phyloP scores from a whole-genome alignment of 495 filamentous ascomycete species.

The Monascus purpureus region DNA sequence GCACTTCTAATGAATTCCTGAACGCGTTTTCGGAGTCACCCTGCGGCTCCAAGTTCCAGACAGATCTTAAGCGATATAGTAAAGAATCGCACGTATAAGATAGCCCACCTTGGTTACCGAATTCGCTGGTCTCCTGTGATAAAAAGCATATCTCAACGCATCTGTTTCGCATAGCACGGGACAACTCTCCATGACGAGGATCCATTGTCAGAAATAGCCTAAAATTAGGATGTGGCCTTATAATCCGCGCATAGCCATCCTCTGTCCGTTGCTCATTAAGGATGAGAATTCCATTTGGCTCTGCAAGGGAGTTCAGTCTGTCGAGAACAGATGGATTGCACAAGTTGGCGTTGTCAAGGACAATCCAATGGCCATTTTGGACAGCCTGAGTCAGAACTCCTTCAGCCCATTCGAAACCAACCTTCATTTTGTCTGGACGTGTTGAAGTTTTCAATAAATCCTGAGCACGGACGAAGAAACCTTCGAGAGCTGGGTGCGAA shows the following conservation, averaged over 20 bases:
- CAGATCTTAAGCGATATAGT: slow-evolving; percentile 34
- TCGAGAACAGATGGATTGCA: slow-evolving; percentile 93
- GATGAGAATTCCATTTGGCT: slow-evolving; percentile 73
- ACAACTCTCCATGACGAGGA: slow-evolving; percentile 83
- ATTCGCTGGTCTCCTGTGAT: slow-evolving; percentile 13
- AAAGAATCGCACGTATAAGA: slow-evolving; percentile 34
- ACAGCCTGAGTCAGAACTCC: slow-evolving; percentile 80
- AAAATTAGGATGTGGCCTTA: slow-evolving; percentile 76
- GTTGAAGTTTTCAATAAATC: slow-evolving; percentile 28
- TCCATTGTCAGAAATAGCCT: slow-evolving; percentile 92
- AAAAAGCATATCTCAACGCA: slow-evolving; percentile 76
- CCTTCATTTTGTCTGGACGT: slow-evolving; percentile 40
- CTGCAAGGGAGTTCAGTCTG: slow-evolving; percentile 83
- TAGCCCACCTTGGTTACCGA: slow-evolving; percentile 11
- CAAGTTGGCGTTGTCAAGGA: slow-evolving; percentile 93
- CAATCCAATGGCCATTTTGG: slow-evolving; percentile 76
- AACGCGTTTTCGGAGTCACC: slow-evolving; percentile 5
- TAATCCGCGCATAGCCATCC: slow-evolving; percentile 66
- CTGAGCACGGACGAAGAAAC: slow-evolving; percentile 19
- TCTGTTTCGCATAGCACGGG: slow-evolving; percentile 91
- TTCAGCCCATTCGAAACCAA: slow-evolving; percentile 92
- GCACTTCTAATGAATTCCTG: slow-evolving; percentile 20
- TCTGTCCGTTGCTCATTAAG: slow-evolving; percentile 82
- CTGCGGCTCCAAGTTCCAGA: slow-evolving; percentile 22
- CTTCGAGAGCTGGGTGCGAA: slow-evolving; percentile 16